Evolutionary conservation across 148 eudicot genomes (phyloP).

Genomic region (Vaccinium darrowii): DNA sequence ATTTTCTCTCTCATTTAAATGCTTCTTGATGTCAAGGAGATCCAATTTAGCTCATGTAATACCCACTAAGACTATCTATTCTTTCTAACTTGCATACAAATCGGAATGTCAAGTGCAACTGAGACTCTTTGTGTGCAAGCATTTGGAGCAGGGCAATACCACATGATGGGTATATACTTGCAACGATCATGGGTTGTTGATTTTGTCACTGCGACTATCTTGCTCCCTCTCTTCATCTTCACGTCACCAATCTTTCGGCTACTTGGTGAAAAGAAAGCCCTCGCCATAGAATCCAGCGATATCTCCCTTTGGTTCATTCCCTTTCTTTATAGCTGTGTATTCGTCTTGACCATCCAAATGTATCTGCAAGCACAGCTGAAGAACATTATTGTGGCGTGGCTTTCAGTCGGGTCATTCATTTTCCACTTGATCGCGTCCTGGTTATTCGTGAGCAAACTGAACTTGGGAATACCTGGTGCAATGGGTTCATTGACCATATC

Average conservation of each 20-base stretch:
- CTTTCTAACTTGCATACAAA: conserved; percentile 22
- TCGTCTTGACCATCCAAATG: conserved; percentile 54
- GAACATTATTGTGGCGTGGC: conserved; percentile 52
- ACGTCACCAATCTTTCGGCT: conserved; percentile 41
- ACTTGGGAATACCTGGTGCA: conserved; percentile 48
- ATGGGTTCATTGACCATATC: conserved; percentile 47
- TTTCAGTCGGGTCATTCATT: conserved; percentile 29
- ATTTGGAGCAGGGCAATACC: conserved; percentile 61
- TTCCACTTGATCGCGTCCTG: conserved; percentile 56
- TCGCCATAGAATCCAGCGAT: conserved; percentile 37
- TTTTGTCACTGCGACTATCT: conserved; percentile 31
- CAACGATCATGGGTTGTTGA: conserved; percentile 67
- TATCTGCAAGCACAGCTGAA: conserved; percentile 65
- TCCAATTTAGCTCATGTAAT: no score
- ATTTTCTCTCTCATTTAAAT: no score
- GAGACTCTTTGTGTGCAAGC: conserved; percentile 74
- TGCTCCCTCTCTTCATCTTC: conserved; percentile 53
- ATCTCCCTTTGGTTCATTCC: conserved; percentile 67
- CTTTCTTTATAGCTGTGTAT: conserved; percentile 37
- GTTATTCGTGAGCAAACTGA: conserved; percentile 38
- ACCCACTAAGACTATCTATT: no score
- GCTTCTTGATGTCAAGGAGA: no score
- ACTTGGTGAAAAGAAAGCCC: conserved; percentile 43
- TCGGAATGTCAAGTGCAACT: conserved; percentile 23
- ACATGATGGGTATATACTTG: conserved; percentile 68